Evolutionary conservation across 768 basidiomycete species (phyloP).

Genomic region (Pholiota conissans): DNA sequence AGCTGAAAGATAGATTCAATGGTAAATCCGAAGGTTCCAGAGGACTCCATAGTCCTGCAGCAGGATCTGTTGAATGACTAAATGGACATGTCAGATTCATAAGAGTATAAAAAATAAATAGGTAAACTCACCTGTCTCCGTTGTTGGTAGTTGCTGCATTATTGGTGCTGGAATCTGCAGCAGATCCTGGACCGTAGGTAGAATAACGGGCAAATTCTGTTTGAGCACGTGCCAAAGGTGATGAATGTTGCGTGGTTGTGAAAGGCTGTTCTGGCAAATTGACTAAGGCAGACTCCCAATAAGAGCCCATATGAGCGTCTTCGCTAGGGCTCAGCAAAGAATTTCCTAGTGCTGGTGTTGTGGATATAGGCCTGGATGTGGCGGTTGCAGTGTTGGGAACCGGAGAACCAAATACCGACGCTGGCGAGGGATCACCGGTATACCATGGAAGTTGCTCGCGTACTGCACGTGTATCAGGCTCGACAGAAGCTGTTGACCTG

Average conservation of each 20-base stretch:
- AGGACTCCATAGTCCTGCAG: not conserved
- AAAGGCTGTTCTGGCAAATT: too few relatives aligned
- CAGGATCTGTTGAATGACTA: not conserved
- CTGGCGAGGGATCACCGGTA: not conserved
- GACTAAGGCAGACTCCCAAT: conserved; percentile 1
- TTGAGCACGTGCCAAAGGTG: not conserved
- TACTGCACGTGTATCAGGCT: not conserved
- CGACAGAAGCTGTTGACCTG: not conserved
- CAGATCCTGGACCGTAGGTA: not conserved
- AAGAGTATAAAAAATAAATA: not conserved
- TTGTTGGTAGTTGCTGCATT: not conserved
- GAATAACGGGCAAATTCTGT: not conserved
- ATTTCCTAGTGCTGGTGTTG: conserved; percentile 1
- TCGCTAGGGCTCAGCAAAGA: not conserved
- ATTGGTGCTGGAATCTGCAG: not conserved
- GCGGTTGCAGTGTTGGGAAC: not conserved
- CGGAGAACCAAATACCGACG: not conserved
- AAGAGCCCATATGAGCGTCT: not conserved
- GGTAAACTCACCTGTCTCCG: not conserved
- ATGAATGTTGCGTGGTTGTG: not conserved
- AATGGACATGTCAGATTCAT: not conserved
- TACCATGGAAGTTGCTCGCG: conserved; percentile 1
- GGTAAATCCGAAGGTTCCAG: not conserved
- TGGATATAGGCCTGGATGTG: conserved; percentile 1
- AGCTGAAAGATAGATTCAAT: not conserved